These are phyloP conservation scores for Lanmaoa pseudosensibilis DNA, from an alignment of 768 basidiomycete species.

Conservation along the genomic window DNA sequence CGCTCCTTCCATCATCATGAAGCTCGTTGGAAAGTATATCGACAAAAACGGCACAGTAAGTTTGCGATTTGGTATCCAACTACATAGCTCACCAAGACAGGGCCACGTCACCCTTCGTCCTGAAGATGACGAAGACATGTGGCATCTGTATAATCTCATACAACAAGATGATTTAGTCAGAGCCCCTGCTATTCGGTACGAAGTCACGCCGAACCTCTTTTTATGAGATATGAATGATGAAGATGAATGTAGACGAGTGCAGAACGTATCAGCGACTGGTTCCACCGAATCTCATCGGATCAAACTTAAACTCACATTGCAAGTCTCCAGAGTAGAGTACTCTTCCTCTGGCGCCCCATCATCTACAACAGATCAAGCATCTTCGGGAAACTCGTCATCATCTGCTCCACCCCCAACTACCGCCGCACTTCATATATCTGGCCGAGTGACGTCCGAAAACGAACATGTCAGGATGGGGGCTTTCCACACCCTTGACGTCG, in stretches of 20 bases:
- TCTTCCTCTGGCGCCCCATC: constrained; percentile 62
- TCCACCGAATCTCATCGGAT: constrained; percentile 91
- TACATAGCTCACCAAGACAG: constrained; percentile 42
- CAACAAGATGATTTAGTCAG: constrained; percentile 84
- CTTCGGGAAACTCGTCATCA: constrained; percentile 24
- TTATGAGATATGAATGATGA: constrained; percentile 9
- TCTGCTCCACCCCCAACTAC: constrained; percentile 39
- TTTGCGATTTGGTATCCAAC: constrained; percentile 3
- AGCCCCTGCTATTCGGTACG: constrained; percentile 80
- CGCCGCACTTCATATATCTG: constrained; percentile 80
- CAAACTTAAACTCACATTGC: constrained; percentile 78
- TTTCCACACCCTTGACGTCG: constrained; percentile 92
- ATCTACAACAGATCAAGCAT: constrained; percentile 45
- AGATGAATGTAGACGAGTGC: constrained; percentile 62
- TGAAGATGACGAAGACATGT: constrained; percentile 99
- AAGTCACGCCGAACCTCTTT: background rate
- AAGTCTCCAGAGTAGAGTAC: constrained; percentile 79
- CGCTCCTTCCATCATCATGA: constrained; percentile 53
- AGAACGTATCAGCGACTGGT: constrained; percentile 88
- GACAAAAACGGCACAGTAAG: constrained; percentile 82
- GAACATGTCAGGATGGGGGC: constrained; percentile 89
- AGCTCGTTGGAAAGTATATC: constrained; percentile 76
- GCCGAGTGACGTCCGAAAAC: constrained; percentile 84
- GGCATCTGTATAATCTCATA: constrained; percentile 98
- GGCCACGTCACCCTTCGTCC: constrained; percentile 93